These are phyloP conservation scores for Wickerhamiella vanderwaltii DNA, from an alignment of 805 yeast species.

Conservation along the genomic window DNA sequence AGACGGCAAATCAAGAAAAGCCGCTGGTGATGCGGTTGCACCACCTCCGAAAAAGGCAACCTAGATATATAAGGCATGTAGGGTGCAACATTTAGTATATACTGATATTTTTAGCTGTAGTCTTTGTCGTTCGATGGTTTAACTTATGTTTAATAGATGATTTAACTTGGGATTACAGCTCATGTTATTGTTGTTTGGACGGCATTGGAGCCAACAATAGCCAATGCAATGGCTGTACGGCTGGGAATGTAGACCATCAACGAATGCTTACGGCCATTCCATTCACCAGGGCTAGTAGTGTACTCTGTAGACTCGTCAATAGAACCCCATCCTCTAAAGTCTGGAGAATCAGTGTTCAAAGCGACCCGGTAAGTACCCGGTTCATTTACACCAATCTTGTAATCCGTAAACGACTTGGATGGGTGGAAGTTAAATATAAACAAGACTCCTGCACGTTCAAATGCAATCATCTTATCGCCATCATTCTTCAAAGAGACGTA, in stretches of 20 bases:
- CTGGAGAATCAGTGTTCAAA: slow-evolving; percentile 56
- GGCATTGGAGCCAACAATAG: no score
- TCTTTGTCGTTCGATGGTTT: no score
- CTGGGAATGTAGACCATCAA: slow-evolving; percentile 72
- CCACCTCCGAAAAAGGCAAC: slow-evolving; percentile 6
- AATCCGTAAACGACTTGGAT: slow-evolving; percentile 66
- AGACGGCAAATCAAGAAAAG: slow-evolving; percentile 15
- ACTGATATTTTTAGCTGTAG: no score
- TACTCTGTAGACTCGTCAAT: slow-evolving; percentile 44
- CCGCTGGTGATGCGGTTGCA: background rate
- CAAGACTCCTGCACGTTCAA: slow-evolving; percentile 73
- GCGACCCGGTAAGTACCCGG: slow-evolving; percentile 68
- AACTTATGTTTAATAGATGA: no score
- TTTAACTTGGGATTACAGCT: no score
- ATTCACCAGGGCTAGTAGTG: slow-evolving; percentile 58
- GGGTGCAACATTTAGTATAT: no score
- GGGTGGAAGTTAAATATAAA: slow-evolving; percentile 90
- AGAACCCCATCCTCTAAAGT: slow-evolving; percentile 74
- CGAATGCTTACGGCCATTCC: slow-evolving; percentile 73
- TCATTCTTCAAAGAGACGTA: slow-evolving; percentile 83
- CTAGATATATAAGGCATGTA: no score
- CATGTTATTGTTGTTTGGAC: no score
- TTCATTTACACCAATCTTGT: slow-evolving; percentile 76
- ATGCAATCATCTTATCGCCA: slow-evolving; percentile 75
- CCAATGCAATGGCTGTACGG: slow-evolving; percentile 55